Conservation (phyloP, 805 yeast genomes). For the Nakazawaea laoshanensis region DNA sequence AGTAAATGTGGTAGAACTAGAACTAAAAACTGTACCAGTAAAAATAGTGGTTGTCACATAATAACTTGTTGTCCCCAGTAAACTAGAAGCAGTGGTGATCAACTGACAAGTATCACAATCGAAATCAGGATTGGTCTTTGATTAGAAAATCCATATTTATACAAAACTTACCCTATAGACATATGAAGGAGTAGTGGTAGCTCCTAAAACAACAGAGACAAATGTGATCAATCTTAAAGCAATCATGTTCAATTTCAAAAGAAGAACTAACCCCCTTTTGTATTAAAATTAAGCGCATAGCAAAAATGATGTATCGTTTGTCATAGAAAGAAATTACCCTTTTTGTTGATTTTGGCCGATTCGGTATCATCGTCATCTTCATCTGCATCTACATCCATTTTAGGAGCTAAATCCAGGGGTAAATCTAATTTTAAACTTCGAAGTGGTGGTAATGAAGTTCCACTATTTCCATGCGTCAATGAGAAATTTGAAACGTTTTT, state of each 20-base stretch:
- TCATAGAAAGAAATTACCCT: conserved; percentile 6
- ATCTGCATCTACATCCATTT: not conserved
- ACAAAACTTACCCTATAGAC: conserved; percentile 6
- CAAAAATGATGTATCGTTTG: no score
- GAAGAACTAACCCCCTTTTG: no score
- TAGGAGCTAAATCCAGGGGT: conserved; percentile 28
- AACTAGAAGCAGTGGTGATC: conserved; percentile 20
- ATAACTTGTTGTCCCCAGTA: conserved; percentile 18
- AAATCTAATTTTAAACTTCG: conserved; percentile 41
- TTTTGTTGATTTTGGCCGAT: conserved; percentile 5
- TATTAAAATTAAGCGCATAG: no score
- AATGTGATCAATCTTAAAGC: no score
- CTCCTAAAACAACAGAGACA: not conserved
- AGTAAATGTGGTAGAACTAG: conserved; percentile 9
- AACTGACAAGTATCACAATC: conserved; percentile 18
- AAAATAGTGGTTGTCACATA: not conserved
- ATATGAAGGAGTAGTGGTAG: conserved; percentile 6
- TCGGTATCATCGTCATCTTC: conserved; percentile 8
- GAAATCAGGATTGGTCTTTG: conserved; percentile 19
- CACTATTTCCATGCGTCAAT: no score
- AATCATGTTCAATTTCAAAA: no score
- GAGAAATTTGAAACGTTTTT: not conserved
- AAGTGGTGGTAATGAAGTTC: conserved; percentile 34
- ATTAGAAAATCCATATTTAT: not conserved
- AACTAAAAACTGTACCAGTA: conserved; percentile 6